Conservation (phyloP, 768 basidiomycete species). For the Lentinula guzmanii region DNA sequence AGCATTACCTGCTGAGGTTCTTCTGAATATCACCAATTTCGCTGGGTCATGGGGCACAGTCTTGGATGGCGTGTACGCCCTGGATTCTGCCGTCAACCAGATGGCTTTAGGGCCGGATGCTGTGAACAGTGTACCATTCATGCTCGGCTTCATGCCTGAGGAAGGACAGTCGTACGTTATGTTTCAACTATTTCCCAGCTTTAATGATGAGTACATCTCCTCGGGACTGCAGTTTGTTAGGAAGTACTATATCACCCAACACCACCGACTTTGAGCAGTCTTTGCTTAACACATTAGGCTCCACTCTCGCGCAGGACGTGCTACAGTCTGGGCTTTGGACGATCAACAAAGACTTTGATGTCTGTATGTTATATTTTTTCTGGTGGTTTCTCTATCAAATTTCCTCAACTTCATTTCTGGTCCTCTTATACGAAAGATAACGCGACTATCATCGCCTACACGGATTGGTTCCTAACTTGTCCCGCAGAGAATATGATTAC, state of each 20-base stretch:
- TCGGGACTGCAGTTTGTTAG: constrained; percentile 5
- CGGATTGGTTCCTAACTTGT: constrained; percentile 11
- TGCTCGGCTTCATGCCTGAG: constrained; percentile 15
- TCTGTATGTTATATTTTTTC: constrained; percentile 4
- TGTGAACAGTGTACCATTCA: constrained; percentile 12
- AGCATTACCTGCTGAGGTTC: constrained; percentile 11
- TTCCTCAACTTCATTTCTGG: no score
- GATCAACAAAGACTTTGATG: constrained; percentile 3
- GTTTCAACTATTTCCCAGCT: not conserved
- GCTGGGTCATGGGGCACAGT: constrained; percentile 8
- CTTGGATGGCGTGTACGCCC: constrained; percentile 9
- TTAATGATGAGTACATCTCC: not conserved
- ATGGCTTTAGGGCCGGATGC: constrained; percentile 9
- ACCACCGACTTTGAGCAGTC: constrained; percentile 10
- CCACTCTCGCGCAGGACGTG: constrained; percentile 2
- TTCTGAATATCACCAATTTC: constrained; percentile 12
- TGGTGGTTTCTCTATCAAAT: no score
- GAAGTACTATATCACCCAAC: constrained; percentile 9
- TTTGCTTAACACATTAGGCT: constrained; percentile 3
- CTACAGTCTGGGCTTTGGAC: constrained; percentile 13
- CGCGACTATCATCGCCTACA: constrained; percentile 10
- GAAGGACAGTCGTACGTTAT: constrained; percentile 14
- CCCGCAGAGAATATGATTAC: constrained; percentile 10
- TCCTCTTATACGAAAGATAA: constrained; percentile 6
- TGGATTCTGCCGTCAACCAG: constrained; percentile 10